Percentiles rank a stretch among this genome's conserved stretches.
phyloP scores from a whole-genome alignment of 306 rosid genomes.

The Sophora flavescens region DNA sequence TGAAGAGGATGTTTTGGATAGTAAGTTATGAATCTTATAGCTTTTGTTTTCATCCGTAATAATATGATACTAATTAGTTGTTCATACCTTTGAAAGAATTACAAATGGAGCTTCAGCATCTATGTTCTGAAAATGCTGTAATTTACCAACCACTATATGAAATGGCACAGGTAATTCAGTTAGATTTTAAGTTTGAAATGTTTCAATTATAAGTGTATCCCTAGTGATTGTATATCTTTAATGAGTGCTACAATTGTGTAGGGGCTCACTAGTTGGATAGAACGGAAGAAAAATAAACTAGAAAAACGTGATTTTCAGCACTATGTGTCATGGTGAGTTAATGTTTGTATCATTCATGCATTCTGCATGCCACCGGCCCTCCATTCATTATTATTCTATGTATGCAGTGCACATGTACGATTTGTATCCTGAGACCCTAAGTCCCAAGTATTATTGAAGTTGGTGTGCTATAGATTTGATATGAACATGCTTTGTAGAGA shows the following conservation, averaged over 20 bases:
- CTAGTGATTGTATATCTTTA: slow-evolving; percentile 34
- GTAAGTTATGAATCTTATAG: slow-evolving; percentile 65
- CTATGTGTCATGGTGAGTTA: slow-evolving; percentile 79
- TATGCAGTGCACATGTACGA: slow-evolving; percentile 5
- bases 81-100: slow-evolving; percentile 64
- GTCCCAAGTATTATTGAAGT: slow-evolving; percentile 32
- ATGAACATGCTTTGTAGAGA: slow-evolving; percentile 18
- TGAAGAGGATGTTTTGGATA: slow-evolving; percentile 78
- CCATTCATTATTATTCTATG: slow-evolving; percentile 24
- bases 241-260: slow-evolving; percentile 45
- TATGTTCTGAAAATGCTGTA: slow-evolving; percentile 62
- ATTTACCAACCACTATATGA: slow-evolving; percentile 86
- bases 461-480: slow-evolving; percentile 34
- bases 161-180: slow-evolving; percentile 76
- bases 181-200: slow-evolving; percentile 40
- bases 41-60: slow-evolving; percentile 31
- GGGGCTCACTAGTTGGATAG: slow-evolving; percentile 95
- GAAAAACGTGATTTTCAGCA: slow-evolving; percentile 91
- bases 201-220: slow-evolving; percentile 32
- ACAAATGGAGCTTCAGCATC: slow-evolving; percentile 78
- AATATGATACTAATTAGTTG: slow-evolving; percentile 46
- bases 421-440: slow-evolving; percentile 15
- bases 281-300: slow-evolving; percentile 63
- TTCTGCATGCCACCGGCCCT: not conserved
- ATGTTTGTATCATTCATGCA: not conserved